These are phyloP conservation scores for Ilex aquifolium DNA, from an alignment of 257 asterid species.

Conservation along the genomic window DNA sequence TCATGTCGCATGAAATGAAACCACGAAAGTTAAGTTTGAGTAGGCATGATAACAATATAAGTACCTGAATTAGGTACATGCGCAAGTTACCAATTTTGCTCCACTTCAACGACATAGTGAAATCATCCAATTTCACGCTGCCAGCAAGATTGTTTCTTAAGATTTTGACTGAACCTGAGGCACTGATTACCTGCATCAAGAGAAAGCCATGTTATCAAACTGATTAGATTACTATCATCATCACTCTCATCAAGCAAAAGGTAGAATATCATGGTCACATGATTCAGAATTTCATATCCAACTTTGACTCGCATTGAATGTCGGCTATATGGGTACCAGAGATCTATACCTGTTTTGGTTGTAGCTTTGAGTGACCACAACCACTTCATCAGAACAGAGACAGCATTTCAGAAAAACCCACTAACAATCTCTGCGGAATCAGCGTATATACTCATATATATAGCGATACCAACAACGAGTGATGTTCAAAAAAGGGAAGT, in stretches of 20 bases:
- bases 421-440: too few relatives aligned
- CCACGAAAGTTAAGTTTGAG: too few relatives aligned
- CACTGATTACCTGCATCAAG: constrained; percentile 25
- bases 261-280: too few relatives aligned
- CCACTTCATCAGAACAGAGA: neutral
- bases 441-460: too few relatives aligned
- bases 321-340: neutral
- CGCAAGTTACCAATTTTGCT: constrained; percentile 78
- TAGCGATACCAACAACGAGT: too few relatives aligned
- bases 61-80: constrained; percentile 75
- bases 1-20: too few relatives aligned
- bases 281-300: too few relatives aligned
- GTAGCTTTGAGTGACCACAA: neutral
- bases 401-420: neutral
- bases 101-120: constrained; percentile 73
- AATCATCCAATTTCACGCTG: constrained; percentile 45
- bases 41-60: neutral
- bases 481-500: too few relatives aligned
- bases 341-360: neutral
- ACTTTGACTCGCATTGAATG: neutral
- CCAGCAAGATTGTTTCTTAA: constrained; percentile 52
- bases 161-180: constrained; percentile 54
- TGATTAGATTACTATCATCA: neutral
- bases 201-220: neutral
- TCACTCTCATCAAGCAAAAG: too few relatives aligned